Evolutionary conservation across 1,284 basidiomycete genomes (phyloP).

Genomic region (Apiotrichum porosum): DNA sequence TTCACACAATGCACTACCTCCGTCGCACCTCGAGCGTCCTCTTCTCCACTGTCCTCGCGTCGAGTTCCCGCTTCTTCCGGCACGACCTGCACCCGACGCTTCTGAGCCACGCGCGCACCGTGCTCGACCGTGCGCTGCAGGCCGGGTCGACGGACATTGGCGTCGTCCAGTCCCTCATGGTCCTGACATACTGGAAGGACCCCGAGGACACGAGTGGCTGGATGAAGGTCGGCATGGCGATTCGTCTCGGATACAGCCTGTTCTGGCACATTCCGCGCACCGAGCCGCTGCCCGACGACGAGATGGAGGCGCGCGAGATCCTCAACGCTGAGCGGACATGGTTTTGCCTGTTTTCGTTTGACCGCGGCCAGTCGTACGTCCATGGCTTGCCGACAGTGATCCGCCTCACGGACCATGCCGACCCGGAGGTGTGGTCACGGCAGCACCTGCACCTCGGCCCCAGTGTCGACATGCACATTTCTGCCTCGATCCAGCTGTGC

Average conservation of each 20-base stretch:
- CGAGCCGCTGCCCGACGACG: constrained; percentile 26
- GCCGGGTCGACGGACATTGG: constrained; percentile 25
- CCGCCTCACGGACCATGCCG: constrained; percentile 24
- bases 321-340: constrained; percentile 38
- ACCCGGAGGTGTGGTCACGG: constrained; percentile 32
- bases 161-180: constrained; percentile 34
- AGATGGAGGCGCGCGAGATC: constrained; percentile 25
- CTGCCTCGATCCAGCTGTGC: constrained; percentile 34
- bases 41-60: constrained; percentile 30
- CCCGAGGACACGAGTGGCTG: constrained; percentile 29
- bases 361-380: constrained; percentile 26
- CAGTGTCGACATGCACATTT: constrained; percentile 35
- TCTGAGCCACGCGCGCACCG: constrained; percentile 26
- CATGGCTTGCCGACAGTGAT: constrained; percentile 31
- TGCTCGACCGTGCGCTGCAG: constrained; percentile 31
- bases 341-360: constrained; percentile 31
- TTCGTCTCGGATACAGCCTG: constrained; percentile 31
- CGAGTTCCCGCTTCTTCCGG: constrained; percentile 26
- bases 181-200: constrained; percentile 39
- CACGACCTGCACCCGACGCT: constrained; percentile 26
- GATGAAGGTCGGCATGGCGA: constrained; percentile 33
- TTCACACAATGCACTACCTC: constrained; percentile 34
- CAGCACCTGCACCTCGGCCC: constrained; percentile 30
- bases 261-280: constrained; percentile 29
- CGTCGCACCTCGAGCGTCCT: constrained; percentile 29